A percentile compares a stretch with the other conserved stretches of the same genome.
Evolutionary conservation across 2,329 filamentous ascomycete species (phyloP).

Genomic region (Orbilia javanica): DNA sequence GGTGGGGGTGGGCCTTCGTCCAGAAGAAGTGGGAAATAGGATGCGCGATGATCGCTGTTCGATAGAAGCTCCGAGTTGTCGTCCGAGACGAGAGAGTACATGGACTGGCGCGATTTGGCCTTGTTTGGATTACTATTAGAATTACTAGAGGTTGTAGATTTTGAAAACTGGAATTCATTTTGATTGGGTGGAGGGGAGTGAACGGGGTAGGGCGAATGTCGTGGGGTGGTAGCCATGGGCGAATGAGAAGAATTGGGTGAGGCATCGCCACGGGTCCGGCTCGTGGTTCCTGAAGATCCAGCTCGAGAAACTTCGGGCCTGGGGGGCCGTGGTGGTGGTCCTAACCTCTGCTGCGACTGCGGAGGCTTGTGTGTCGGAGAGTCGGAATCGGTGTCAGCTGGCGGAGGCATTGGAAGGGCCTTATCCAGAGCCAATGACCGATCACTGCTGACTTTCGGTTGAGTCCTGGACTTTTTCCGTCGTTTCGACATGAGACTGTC

Average conservation of each 20-base stretch:
- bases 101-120: slow-evolving; percentile 53
- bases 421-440: slow-evolving; percentile 61
- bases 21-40: slow-evolving; percentile 49
- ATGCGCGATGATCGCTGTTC: slow-evolving; percentile 44
- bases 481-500: slow-evolving; percentile 94
- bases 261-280: slow-evolving; percentile 46
- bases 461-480: slow-evolving; percentile 83
- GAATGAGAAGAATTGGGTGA: slow-evolving; percentile 53
- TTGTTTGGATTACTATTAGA: slow-evolving; percentile 55
- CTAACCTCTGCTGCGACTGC: slow-evolving; percentile 34
- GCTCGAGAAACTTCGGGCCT: slow-evolving; percentile 49
- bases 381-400: slow-evolving; percentile 62
- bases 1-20: slow-evolving; percentile 55
- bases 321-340: slow-evolving; percentile 48
- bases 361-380: slow-evolving; percentile 60
- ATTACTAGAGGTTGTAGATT: slow-evolving; percentile 28
- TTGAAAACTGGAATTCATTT: slow-evolving; percentile 41
- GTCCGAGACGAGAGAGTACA: slow-evolving; percentile 55
- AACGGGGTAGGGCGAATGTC: slow-evolving; percentile 46
- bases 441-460: slow-evolving; percentile 59
- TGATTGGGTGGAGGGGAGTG: slow-evolving; percentile 45
- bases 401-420: slow-evolving; percentile 62
- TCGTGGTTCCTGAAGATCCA: slow-evolving; percentile 41
- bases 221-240: slow-evolving; percentile 39
- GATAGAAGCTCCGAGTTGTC: slow-evolving; percentile 48